phyloP scores from a whole-genome alignment of 768 basidiomycete genomes.

The Tulasnella sp. region DNA sequence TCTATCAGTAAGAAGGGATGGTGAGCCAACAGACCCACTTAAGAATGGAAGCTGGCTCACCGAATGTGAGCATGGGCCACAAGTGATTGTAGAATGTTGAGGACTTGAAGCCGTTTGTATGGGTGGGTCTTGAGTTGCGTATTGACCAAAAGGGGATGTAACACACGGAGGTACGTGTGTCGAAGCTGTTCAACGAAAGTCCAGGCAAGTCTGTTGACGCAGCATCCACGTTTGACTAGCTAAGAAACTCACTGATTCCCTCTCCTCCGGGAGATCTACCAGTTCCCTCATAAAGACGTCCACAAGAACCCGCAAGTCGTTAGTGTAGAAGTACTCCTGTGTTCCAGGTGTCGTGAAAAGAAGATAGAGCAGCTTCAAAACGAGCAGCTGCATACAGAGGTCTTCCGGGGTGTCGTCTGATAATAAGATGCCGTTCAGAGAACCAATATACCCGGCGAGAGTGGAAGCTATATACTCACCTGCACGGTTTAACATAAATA shows the following conservation, averaged over 20 bases:
- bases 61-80: conserved; percentile 62
- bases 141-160: conserved; percentile 88
- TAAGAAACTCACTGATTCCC: conserved; percentile 62
- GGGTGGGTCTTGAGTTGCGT: conserved; percentile 77
- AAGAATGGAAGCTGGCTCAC: not conserved
- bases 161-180: conserved; percentile 92
- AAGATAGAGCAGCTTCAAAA: conserved; percentile 88
- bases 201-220: no score
- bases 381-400: conserved; percentile 85
- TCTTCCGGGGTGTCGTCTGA: conserved; percentile 80
- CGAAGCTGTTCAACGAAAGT: conserved; percentile 45
- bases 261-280: conserved; percentile 82
- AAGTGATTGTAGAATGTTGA: conserved; percentile 68
- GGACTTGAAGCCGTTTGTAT: conserved; percentile 88
- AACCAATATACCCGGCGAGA: not conserved
- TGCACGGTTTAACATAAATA: conserved; percentile 96
- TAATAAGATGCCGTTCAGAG: conserved; percentile 13
- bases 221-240: no score
- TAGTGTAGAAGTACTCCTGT: conserved; percentile 95
- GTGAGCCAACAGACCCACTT: not conserved
- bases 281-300: conserved; percentile 97
- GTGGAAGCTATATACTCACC: conserved; percentile 40
- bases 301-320: conserved; percentile 89
- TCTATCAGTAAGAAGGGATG: not conserved
- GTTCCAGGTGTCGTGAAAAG: conserved; percentile 90